Conservation (phyloP, 208 protist species). For the Zelonia costaricensis region DNA sequence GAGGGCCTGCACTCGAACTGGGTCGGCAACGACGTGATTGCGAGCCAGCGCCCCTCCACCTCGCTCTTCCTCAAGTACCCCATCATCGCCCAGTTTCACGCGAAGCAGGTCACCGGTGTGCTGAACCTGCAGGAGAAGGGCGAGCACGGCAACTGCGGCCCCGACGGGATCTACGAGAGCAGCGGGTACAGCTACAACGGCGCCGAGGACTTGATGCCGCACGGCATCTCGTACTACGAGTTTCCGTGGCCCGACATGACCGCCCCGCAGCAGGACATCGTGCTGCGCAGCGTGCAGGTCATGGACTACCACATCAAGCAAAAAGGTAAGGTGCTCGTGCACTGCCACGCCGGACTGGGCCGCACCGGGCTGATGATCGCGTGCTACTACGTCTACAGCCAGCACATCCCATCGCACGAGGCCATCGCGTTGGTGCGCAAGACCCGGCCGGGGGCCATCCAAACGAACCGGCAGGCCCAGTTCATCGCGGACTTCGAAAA, state of each 20-base stretch:
- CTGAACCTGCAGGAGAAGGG: conserved; percentile 92
- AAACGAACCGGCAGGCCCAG: conserved; percentile 80
- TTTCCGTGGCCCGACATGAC: conserved; percentile 94
- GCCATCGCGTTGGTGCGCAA: conserved; percentile 79
- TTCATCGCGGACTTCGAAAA: conserved; percentile 90
- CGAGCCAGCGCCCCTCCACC: conserved; percentile 85
- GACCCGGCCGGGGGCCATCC: conserved; percentile 77
- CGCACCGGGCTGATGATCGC: conserved; percentile 92
- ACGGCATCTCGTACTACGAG: conserved; percentile 89
- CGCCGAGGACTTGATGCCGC: conserved; percentile 83
- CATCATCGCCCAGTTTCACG: conserved; percentile 83
- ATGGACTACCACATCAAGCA: conserved; percentile 92
- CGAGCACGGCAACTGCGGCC: conserved; percentile 91
- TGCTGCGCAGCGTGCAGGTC: conserved; percentile 89
- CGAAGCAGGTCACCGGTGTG: conserved; percentile 75
- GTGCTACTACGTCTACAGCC: conserved; percentile 89
- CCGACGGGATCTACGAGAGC: conserved; percentile 80
- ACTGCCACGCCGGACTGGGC: conserved; percentile 93
- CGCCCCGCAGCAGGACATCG: conserved; percentile 84
- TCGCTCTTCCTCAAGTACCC: conserved; percentile 87
- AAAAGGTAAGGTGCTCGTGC: conserved; percentile 84
- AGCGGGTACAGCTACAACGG: conserved; percentile 92
- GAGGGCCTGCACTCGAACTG: conserved; percentile 89
- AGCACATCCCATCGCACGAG: conserved; percentile 68
- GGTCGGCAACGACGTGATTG: conserved; percentile 84